Conservation (phyloP, 805 yeast species). For the Starmerella vaccinii region DNA sequence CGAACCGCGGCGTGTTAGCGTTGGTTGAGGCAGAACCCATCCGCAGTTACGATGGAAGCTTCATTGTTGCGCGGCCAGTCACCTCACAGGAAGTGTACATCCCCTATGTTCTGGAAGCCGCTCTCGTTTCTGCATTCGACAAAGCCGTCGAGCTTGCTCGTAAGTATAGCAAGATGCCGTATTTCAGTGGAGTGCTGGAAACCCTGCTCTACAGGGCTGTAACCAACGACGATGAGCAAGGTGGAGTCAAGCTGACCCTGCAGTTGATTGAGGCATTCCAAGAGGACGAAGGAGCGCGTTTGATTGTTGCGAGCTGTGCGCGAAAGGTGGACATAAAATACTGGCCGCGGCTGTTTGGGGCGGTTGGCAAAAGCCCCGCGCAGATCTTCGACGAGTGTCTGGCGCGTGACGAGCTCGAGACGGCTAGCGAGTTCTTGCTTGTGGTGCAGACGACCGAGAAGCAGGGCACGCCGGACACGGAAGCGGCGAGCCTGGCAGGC, state of each 20-base stretch:
- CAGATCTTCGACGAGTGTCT: constrained; percentile 32
- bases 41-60: constrained; percentile 29
- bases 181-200: constrained; percentile 36
- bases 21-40: constrained; percentile 42
- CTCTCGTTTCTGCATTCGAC: constrained; percentile 19
- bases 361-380: constrained; percentile 30
- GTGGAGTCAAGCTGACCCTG: constrained; percentile 18
- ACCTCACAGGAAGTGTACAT: constrained; percentile 30
- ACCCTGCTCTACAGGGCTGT: constrained; percentile 32
- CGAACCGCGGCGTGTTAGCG: constrained; percentile 40
- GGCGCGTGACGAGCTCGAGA: constrained; percentile 29
- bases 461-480: constrained; percentile 18
- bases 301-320: constrained; percentile 40
- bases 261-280: constrained; percentile 31
- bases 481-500: constrained; percentile 4
- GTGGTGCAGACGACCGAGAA: constrained; percentile 31
- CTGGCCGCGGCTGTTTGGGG: constrained; percentile 38
- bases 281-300: constrained; percentile 26
- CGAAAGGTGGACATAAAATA: constrained; percentile 48
- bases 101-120: constrained; percentile 29
- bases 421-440: constrained; percentile 35
- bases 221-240: constrained; percentile 10
- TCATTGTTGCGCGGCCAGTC: constrained; percentile 28
- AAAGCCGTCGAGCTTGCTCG: constrained; percentile 26
- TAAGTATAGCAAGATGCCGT: constrained; percentile 30